phyloP scores from a whole-genome alignment of 257 asterid genomes.

The Solanum chmielewskii region DNA sequence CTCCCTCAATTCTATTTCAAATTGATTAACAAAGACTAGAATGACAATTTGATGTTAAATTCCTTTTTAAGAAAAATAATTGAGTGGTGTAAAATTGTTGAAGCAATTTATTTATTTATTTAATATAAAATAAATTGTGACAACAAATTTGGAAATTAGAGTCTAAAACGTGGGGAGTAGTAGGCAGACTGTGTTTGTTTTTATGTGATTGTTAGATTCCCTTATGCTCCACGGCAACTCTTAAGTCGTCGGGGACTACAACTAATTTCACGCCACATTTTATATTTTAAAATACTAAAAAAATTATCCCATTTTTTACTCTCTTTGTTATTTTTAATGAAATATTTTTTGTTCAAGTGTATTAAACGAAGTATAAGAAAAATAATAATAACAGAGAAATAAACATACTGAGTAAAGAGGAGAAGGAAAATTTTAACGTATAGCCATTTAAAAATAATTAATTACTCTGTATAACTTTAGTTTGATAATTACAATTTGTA shows the following conservation, averaged over 20 bases:
- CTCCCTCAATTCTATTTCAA: neutral
- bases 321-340: fast-evolving
- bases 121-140: neutral
- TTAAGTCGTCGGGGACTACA: neutral
- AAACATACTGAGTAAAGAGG: neutral
- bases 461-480: too few species aligned
- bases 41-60: neutral
- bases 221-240: neutral
- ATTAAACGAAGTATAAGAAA: neutral
- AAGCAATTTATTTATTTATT: neutral
- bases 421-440: fast-evolving
- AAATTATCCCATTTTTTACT: neutral
- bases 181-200: neutral
- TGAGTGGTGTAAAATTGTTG: neutral
- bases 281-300: neutral
- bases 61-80: neutral
- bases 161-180: neutral
- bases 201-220: neutral
- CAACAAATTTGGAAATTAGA: neutral
- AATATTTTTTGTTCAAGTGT: too few species aligned
- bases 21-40: neutral
- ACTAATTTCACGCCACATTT: neutral
- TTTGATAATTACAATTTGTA: too few species aligned
- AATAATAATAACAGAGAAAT: too few species aligned
- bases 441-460: too few species aligned